A percentile compares a stretch with the other conserved stretches of the same genome.
phyloP scores from a whole-genome alignment of 164 flowering plant species.

The Nelumbo lutea region DNA sequence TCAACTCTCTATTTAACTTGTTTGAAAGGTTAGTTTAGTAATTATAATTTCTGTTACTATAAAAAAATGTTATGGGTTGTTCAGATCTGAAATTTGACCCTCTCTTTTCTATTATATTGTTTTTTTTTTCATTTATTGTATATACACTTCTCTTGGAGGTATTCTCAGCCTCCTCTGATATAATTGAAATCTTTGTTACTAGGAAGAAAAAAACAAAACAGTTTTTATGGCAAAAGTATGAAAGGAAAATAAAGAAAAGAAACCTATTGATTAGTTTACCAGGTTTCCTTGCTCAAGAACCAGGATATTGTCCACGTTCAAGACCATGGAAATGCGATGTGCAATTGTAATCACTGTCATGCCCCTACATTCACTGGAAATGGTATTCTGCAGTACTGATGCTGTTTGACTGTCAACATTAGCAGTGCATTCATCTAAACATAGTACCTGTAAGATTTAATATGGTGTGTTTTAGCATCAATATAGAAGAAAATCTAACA shows the following conservation, averaged over 20 bases:
- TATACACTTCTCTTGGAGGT: no score
- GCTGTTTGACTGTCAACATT: constrained; percentile 75
- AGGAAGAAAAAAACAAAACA: neutral
- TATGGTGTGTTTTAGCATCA: neutral
- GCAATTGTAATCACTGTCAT: constrained; percentile 89
- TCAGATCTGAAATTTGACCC: no score
- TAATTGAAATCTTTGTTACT: neutral
- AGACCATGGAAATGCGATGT: constrained; percentile 88
- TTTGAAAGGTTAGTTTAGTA: no score
- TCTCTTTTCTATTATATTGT: no score
- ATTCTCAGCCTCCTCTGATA: neutral
- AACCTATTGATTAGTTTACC: constrained; percentile 32
- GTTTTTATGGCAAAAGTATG: no score
- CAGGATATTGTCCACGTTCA: constrained; percentile 71
- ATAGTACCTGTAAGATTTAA: constrained; percentile 56
- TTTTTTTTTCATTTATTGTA: no score
- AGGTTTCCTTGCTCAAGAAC: constrained; percentile 75
- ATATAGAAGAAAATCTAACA: no score
- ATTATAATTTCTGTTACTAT: no score
- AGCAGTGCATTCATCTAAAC: constrained; percentile 97
- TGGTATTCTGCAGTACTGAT: constrained; percentile 53
- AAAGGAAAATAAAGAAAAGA: neutral
- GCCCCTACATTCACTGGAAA: constrained; percentile 65
- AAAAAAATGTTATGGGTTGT: no score
- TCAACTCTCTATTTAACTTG: no score